Percentiles rank a stretch among this genome's conserved stretches.
Conservation (phyloP, 345 rosid genomes). For the Eucalyptus albens region DNA sequence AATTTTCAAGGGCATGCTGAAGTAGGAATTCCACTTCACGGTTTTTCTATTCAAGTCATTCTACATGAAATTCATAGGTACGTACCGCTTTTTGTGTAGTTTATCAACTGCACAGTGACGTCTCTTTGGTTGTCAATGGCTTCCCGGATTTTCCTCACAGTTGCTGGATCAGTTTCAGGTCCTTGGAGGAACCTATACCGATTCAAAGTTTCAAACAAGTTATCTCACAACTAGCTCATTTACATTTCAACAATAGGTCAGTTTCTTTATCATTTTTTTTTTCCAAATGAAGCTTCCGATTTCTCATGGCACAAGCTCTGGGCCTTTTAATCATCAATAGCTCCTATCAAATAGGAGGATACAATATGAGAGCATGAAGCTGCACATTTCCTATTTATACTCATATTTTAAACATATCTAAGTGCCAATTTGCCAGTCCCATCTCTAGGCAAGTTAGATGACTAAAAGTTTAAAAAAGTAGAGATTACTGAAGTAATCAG, state of each 20-base stretch:
- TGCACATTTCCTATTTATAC: not conserved
- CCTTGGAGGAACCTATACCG: constrained; percentile 80
- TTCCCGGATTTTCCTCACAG: constrained; percentile 76
- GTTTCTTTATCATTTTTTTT: not conserved
- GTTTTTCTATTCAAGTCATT: not conserved
- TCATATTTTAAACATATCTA: not conserved
- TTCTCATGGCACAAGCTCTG: not conserved
- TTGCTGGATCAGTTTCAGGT: constrained; percentile 90
- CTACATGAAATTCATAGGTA: not conserved
- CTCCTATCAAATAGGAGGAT: not conserved
- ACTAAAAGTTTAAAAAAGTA: not conserved
- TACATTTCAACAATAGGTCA: not conserved
- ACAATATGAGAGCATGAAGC: not conserved
- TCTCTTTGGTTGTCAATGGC: constrained; percentile 91
- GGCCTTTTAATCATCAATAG: not conserved
- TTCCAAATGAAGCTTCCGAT: not conserved
- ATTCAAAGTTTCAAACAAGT: not conserved
- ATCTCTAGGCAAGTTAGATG: not conserved
- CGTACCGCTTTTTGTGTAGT: constrained; percentile 90
- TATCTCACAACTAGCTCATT: not conserved
- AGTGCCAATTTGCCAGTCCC: not conserved
- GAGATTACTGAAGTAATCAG: not conserved
- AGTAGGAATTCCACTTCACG: not conserved
- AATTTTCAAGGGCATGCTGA: not conserved
- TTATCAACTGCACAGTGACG: constrained; percentile 88